A percentile compares a stretch with the other conserved stretches of the same genome.
Evolutionary conservation across 345 rosid species (phyloP).

Genomic region (Cochlearia excelsa): DNA sequence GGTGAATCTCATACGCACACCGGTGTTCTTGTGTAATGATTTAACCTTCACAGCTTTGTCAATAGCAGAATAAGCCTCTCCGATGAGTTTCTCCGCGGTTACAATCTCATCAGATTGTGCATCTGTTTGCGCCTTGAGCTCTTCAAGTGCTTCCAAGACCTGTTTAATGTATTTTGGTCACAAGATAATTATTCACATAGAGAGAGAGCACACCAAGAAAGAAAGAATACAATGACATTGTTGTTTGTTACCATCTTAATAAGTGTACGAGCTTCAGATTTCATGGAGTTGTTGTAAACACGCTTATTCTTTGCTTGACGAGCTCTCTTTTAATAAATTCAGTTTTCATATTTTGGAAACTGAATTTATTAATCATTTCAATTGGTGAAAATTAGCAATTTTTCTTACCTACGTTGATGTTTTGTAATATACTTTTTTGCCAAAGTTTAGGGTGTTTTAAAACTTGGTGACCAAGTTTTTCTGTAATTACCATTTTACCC

Average conservation of each 20-base stretch:
- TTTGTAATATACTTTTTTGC: too few species aligned
- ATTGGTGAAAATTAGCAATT: too few species aligned
- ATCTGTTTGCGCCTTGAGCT: constrained; percentile 69
- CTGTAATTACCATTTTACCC: too few species aligned
- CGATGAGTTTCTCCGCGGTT: constrained; percentile 70
- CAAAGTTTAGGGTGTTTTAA: too few species aligned
- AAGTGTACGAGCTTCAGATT: constrained; percentile 83
- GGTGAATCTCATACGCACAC: constrained; percentile 74
- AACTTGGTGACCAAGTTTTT: too few species aligned
- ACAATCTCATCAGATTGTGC: constrained; percentile 75
- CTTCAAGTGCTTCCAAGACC: constrained; percentile 79
- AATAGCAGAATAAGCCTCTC: constrained; percentile 77
- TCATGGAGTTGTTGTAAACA: constrained; percentile 70
- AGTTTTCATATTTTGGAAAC: too few species aligned
- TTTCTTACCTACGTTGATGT: too few species aligned
- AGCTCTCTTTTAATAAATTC: too few species aligned
- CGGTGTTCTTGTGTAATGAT: constrained; percentile 75
- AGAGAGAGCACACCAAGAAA: not conserved
- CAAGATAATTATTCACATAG: not conserved
- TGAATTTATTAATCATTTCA: too few species aligned
- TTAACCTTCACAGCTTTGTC: constrained; percentile 83
- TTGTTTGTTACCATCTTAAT: constrained; percentile 70
- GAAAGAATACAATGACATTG: not conserved
- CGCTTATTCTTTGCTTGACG: too few species aligned
- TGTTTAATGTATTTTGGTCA: constrained; percentile 20